These are phyloP conservation scores for Cicer arietinum DNA, from an alignment of 306 rosid genomes.

Conservation along the genomic window DNA sequence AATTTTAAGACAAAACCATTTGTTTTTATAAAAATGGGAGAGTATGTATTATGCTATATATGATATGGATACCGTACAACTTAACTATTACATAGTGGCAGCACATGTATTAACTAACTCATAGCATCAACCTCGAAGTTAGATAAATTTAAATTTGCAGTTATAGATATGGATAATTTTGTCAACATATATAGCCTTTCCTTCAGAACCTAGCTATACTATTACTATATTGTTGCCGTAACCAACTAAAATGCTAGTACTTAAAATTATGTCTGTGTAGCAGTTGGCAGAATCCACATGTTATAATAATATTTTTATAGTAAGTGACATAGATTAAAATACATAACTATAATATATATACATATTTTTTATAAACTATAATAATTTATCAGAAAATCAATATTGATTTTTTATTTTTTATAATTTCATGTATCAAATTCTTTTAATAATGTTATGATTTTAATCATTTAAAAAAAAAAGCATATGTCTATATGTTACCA, in stretches of 20 bases:
- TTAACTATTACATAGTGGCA: constrained; percentile 22
- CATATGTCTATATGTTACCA: neutral
- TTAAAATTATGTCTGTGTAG: neutral
- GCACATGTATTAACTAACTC: constrained; percentile 48
- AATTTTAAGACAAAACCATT: too few relatives aligned
- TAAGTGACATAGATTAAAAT: too few relatives aligned
- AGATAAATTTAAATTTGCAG: constrained; percentile 46
- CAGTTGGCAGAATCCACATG: neutral
- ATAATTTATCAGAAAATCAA: neutral
- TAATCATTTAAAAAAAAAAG: too few relatives aligned
- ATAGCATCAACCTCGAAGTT: constrained; percentile 64
- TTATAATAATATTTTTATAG: too few relatives aligned
- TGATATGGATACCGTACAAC: constrained; percentile 21
- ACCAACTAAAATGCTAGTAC: neutral
- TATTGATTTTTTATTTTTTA: too few relatives aligned
- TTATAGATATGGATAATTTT: constrained; percentile 41
- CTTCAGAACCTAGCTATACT: neutral
- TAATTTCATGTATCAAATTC: too few relatives aligned
- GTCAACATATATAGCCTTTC: constrained; percentile 14
- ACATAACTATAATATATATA: too few relatives aligned
- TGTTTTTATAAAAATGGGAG: too few relatives aligned
- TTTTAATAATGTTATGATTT: too few relatives aligned
- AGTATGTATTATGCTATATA: too few relatives aligned
- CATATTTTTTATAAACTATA: too few relatives aligned
- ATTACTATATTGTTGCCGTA: constrained; percentile 8